phyloP scores from a whole-genome alignment of 331 rosid genomes.

The Arachis monticola region DNA sequence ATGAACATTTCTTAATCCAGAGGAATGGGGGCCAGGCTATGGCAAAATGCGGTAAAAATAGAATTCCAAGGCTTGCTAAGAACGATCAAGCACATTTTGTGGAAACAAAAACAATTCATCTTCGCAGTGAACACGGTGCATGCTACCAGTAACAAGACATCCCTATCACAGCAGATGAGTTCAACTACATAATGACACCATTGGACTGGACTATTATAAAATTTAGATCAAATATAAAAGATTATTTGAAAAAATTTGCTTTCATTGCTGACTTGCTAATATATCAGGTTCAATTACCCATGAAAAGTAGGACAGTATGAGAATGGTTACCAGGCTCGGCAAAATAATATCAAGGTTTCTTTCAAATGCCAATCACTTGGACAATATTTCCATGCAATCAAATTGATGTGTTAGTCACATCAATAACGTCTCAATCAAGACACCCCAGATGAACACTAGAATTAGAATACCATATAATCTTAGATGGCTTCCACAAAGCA shows the following conservation, averaged over 20 bases:
- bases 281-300: slow-evolving; percentile 15
- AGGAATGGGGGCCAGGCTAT: neutral
- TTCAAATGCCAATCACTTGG: slow-evolving; percentile 15
- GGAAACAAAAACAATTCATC: slow-evolving; percentile 5
- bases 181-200: slow-evolving; percentile 12
- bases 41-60: slow-evolving; percentile 16
- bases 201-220: no score
- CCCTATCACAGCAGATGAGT: slow-evolving; percentile 5
- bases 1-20: slow-evolving; percentile 16
- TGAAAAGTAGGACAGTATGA: neutral
- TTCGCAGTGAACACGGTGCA: slow-evolving; percentile 26
- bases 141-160: neutral
- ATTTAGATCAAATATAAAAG: neutral
- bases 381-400: slow-evolving; percentile 23
- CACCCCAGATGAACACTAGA: neutral
- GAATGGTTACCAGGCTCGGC: neutral
- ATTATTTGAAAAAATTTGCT: slow-evolving; percentile 5
- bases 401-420: neutral
- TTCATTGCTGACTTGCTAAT: slow-evolving; percentile 3
- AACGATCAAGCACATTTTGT: slow-evolving; percentile 8
- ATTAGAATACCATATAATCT: neutral
- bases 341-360: slow-evolving; percentile 23
- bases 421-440: neutral
- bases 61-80: neutral
- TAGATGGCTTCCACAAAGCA: slow-evolving; percentile 4